Base-by-base conservation (phyloP, 129 eudicot species). In the Logfia minima region DNA sequence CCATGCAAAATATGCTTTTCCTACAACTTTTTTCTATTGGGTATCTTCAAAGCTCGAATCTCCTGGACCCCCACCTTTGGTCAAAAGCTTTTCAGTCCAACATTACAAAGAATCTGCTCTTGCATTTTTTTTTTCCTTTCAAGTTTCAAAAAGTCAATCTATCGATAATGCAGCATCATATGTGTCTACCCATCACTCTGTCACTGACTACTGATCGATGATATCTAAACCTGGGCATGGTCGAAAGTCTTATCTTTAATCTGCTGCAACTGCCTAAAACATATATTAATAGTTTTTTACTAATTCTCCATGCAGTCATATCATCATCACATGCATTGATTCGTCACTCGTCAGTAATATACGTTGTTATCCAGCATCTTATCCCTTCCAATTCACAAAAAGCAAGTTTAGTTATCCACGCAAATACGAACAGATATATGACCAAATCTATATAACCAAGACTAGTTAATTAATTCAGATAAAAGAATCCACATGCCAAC, bases 31-130 rank as follows among this genome's bases (percentile, higher is more conserved):
- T 51, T 65, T 59, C 13, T 31, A 67, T 60, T 70, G 83, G 85
- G 87, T 80, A 85, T 88, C 92, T 82, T 78, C 83, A 85, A 85
- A 85, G 88, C 67, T 77, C 81, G 88, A 80, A 81, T 86, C 74
- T 72, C 55, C 39, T 66, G 82, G 82, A 55, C 83, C 89, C 83
- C 77, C 34, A 55, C 68, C 45, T 39, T 70, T 63, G 69, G 89
- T 88, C 89, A 88, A 85, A 88, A 85, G 89, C 23, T 77, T 74
- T 80, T 76, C 71, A 13, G 70, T 68, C 77, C 60, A 74, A 68
- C 24, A 4, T 52, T 19, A 28, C 70, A 16, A 17, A 37, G 72
- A 68, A 68, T 37, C 31, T 58, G 5, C 5, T 31, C 24, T 66
- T 34, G 13, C 63, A 52, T 75, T 41, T 26, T 13, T 14, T 32